Evolutionary conservation across 2,329 filamentous ascomycete species (phyloP).

Genomic region (Apiospora malaysiana): DNA sequence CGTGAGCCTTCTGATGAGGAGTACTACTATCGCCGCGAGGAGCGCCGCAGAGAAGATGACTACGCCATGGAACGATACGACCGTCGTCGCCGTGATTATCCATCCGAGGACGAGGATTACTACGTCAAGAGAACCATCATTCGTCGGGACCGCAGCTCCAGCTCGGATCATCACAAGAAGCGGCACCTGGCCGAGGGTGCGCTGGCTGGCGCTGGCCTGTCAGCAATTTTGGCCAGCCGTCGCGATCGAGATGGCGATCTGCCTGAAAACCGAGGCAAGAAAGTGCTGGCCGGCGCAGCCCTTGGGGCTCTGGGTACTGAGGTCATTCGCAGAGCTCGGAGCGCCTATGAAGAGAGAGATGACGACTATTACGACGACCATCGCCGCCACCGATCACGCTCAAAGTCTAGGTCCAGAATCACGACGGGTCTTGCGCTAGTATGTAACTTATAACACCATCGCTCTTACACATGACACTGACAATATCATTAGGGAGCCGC

Average conservation of each 20-base stretch:
- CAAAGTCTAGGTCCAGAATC: constrained; percentile 49
- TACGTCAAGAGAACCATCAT: constrained; percentile 53
- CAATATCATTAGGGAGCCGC: constrained; percentile 49
- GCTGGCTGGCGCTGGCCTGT: constrained; percentile 66
- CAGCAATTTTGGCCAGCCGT: constrained; percentile 63
- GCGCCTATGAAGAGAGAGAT: constrained; percentile 63
- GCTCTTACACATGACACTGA: neutral
- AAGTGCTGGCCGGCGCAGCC: constrained; percentile 66
- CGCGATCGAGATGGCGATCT: constrained; percentile 57
- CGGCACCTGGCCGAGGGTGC: constrained; percentile 69
- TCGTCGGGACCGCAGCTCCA: constrained; percentile 57
- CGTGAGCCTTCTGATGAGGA: constrained; percentile 50
- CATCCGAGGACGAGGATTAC: constrained; percentile 51
- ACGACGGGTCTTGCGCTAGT: constrained; percentile 68
- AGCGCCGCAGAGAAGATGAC: constrained; percentile 41
- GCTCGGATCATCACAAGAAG: constrained; percentile 58
- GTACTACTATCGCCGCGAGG: constrained; percentile 55
- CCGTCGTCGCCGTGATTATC: constrained; percentile 44
- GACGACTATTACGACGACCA: constrained; percentile 45
- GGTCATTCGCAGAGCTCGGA: constrained; percentile 63
- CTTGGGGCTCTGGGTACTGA: constrained; percentile 68
- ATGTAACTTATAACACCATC: constrained; percentile 27
- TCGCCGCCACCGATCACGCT: constrained; percentile 43
- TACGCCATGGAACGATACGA: constrained; percentile 39
- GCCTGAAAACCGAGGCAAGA: constrained; percentile 59